phyloP scores from a whole-genome alignment of 176 grass and related monocot species.

The Thalia dealbata region DNA sequence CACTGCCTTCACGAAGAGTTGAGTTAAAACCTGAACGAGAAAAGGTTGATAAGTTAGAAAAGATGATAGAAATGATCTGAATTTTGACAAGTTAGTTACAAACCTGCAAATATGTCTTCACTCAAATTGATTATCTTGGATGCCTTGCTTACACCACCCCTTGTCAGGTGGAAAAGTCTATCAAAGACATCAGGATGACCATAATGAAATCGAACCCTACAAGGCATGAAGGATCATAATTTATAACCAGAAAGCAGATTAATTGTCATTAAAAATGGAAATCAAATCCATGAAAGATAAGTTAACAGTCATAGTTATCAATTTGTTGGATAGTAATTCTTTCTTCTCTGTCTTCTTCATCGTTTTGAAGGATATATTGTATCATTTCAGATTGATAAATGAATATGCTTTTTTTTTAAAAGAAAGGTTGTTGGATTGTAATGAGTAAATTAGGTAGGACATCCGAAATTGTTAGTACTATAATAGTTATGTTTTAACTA shows the following conservation, averaged over 20 bases:
- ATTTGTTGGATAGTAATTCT: too few relatives aligned
- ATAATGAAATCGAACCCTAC: conserved; percentile 86
- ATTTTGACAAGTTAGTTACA: not conserved
- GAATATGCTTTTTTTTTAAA: too few relatives aligned
- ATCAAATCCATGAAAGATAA: not conserved
- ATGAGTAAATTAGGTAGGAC: too few relatives aligned
- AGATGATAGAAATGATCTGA: not conserved
- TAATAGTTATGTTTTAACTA: too few relatives aligned
- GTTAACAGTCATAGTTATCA: too few relatives aligned
- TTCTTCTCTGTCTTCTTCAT: too few relatives aligned
- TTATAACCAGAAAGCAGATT: not conserved
- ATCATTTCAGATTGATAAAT: too few relatives aligned
- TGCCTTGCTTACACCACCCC: conserved; percentile 92
- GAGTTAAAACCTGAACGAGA: conserved; percentile 72
- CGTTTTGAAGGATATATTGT: too few relatives aligned
- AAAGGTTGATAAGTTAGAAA: not conserved
- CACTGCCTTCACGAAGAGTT: conserved; percentile 74
- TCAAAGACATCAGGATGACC: conserved; percentile 95
- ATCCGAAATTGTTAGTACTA: too few relatives aligned
- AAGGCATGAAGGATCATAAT: conserved; percentile 5
- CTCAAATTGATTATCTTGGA: conserved; percentile 90
- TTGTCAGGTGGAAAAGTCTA: conserved; percentile 85
- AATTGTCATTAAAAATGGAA: not conserved
- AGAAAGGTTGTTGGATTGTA: too few relatives aligned
- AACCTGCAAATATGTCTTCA: conserved; percentile 89